Evolutionary conservation across 192 early-diverging fungal genomes (phyloP), one percentile per base, ranked within the genome.

Genomic region (Coemansia sp.): DNA sequence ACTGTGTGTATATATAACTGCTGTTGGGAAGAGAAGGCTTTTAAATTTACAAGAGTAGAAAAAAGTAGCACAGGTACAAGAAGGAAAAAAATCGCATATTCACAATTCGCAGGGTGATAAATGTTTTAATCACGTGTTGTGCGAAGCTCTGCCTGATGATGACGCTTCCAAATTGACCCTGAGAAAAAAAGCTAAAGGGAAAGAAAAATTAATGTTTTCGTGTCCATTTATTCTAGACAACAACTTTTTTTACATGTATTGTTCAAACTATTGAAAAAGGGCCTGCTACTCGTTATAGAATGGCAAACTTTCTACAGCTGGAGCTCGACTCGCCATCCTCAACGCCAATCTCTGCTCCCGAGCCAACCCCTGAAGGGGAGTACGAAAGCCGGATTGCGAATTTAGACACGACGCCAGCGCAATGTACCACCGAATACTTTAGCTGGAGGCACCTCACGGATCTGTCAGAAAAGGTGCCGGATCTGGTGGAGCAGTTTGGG

Each of bases 351-450:
- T 76, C 69, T 23, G 24, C 44, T 55, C 63, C 66, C 20, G 78
- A 73, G 52, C 46, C 66, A 34, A 73, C 78, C 44, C 78, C 78
- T 5, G 78, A 81, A 73, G 57, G 73, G 6, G 78, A 81, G 61
- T 81, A 81, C 46, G 78, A 81, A 52, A 67, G 57, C 67, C 78
- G 78, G 45, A 81, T 81, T 69, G 69, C 78, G 24, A 81, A 81
- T 73, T 46, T 81, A 39, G 56, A 70, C 30, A 68, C 72, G 6
- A 68, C 70, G 45, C 72, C 72, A 34, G 44, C 67, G 1, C 69
- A 75, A 51, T 72, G 44, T 57, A 81, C 73, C 12, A 81, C 73
- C 21, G 78, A 81, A 30, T 72, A 73, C 67, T 81, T 81, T 46
- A 81, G 73, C 69, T 81, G 78, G 78, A 63, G 69, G 2, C 73